These are phyloP conservation scores for Eucalyptus leucophloia DNA, from an alignment of 345 rosid genomes.

Conservation along the genomic window DNA sequence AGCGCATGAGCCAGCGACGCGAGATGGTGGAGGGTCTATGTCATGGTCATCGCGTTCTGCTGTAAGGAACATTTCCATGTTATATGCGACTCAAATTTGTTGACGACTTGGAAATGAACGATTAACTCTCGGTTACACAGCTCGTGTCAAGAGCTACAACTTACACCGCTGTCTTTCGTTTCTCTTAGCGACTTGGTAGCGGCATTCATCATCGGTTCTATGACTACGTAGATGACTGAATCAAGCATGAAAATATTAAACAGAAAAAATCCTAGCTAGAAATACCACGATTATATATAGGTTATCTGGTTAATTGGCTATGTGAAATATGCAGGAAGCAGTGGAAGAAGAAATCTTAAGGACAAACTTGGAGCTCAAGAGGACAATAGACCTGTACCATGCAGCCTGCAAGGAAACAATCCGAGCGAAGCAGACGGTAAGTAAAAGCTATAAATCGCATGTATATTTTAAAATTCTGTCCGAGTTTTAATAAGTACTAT, in stretches of 20 bases:
- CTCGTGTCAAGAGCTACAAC: not conserved
- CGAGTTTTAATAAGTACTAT: not conserved
- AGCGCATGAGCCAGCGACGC: not conserved
- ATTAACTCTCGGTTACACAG: not conserved
- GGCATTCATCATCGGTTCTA: not conserved
- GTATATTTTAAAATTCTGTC: not conserved
- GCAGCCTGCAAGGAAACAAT: conserved; percentile 57
- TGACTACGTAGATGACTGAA: not conserved
- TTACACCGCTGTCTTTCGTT: not conserved
- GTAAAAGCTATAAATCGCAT: not conserved
- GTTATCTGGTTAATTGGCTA: not conserved
- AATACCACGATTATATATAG: not conserved
- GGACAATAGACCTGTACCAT: conserved; percentile 49
- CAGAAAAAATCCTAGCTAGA: not conserved
- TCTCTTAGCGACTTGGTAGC: not conserved
- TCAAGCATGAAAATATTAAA: not conserved
- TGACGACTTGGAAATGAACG: not conserved
- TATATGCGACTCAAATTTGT: not conserved
- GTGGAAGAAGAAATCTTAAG: conserved; percentile 24
- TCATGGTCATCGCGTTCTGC: not conserved
- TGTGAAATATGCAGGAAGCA: conserved; percentile 5
- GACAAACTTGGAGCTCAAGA: conserved; percentile 37
- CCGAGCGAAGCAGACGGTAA: conserved; percentile 41
- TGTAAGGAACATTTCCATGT: not conserved
- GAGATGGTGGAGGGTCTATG: not conserved